Evolutionary conservation across 2,329 filamentous ascomycete genomes (phyloP).

Genomic region (Orbilia brochopaga): DNA sequence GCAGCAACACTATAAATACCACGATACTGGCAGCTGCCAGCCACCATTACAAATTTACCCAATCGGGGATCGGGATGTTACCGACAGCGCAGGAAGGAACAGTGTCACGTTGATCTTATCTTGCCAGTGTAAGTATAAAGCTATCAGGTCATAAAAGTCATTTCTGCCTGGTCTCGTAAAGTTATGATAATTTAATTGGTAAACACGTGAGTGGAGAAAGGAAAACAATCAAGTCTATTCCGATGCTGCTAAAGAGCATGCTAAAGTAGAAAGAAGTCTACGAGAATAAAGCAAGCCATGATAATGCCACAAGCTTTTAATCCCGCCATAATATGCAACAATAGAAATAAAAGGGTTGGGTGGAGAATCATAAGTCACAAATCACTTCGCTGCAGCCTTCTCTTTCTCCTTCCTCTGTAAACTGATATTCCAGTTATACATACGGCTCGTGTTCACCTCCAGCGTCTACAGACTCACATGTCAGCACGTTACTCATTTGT

Average conservation of each 20-base stretch:
- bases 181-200: no score
- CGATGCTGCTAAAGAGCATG: no score
- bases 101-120: no score
- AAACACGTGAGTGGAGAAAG: no score
- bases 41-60: no score
- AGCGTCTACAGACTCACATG: slow-evolving; percentile 71
- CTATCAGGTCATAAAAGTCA: no score
- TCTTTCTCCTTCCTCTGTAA: slow-evolving; percentile 90
- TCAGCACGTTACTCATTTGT: slow-evolving; percentile 18
- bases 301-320: not conserved
- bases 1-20: slow-evolving; percentile 69
- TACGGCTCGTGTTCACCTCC: slow-evolving; percentile 91
- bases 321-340: slow-evolving; percentile 5
- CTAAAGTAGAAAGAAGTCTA: no score
- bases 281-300: slow-evolving; percentile 54
- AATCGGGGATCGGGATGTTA: no score
- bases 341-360: slow-evolving; percentile 69
- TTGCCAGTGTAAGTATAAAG: no score
- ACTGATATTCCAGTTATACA: slow-evolving; percentile 99
- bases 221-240: no score
- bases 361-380: slow-evolving; percentile 59
- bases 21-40: slow-evolving; percentile 26
- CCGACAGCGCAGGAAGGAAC: no score
- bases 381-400: slow-evolving; percentile 56
- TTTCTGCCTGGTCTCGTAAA: no score